Evolutionary conservation across 225 moss, liverwort and hornwort genomes (phyloP).

Genomic region (Bryoerythrophyllum caledonicum): DNA sequence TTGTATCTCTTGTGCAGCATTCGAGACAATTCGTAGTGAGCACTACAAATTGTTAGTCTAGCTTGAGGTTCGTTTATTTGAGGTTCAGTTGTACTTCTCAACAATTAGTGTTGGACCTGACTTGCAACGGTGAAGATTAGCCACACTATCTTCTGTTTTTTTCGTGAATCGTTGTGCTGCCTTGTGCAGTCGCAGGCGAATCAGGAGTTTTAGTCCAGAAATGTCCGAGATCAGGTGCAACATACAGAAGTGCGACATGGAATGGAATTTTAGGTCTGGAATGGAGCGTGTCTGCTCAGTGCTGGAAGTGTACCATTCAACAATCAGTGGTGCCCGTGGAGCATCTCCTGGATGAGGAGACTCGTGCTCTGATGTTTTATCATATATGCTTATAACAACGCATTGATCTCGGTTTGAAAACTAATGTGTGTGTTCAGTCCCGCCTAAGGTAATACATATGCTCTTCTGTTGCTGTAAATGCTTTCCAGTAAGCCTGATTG

Average conservation of each 20-base stretch:
- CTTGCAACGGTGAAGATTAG: neutral
- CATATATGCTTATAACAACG: neutral
- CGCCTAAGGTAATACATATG: neutral
- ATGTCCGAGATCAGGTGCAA: neutral
- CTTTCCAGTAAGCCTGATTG: neutral
- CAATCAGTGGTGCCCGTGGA: neutral
- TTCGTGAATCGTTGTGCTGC: neutral
- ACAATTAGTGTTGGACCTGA: neutral
- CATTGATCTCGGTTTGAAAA: neutral
- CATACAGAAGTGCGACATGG: neutral
- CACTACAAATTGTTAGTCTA: neutral
- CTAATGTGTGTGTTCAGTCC: neutral
- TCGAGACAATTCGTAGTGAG: neutral
- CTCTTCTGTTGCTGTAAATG: too few relatives aligned
- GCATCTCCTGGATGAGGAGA: neutral
- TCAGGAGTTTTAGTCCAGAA: neutral
- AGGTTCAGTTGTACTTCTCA: conserved; percentile 10
- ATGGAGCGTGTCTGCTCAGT: neutral
- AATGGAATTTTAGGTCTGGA: neutral
- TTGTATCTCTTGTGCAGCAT: neutral
- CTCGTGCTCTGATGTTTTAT: neutral
- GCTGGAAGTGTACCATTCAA: neutral
- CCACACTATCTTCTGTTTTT: neutral
- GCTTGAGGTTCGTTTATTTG: neutral
- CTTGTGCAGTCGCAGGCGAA: neutral